A percentile compares a stretch with the other conserved stretches of the same genome.
Conservation (phyloP, 768 basidiomycete species). For the Boletus coccyginus region DNA sequence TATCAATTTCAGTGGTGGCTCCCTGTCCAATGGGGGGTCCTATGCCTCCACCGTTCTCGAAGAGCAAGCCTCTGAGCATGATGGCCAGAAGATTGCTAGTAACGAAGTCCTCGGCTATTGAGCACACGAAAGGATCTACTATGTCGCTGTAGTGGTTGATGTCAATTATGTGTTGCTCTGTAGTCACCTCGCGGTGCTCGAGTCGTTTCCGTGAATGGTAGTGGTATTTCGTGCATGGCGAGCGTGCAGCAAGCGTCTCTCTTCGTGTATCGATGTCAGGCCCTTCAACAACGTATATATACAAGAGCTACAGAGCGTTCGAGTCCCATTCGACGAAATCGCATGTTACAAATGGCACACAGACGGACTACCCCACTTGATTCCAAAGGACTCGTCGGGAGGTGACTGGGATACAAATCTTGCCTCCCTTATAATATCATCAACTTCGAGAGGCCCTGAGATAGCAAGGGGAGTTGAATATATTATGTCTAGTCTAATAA, state of each 20-base stretch:
- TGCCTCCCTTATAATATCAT: no score
- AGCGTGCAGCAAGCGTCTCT: no score
- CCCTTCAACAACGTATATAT: no score
- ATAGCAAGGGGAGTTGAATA: neutral
- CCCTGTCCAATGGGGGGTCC: no score
- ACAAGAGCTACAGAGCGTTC: no score
- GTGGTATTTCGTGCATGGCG: neutral
- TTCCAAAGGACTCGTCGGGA: no score
- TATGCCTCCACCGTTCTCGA: neutral
- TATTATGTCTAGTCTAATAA: constrained; percentile 12
- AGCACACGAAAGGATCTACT: neutral
- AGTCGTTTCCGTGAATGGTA: neutral
- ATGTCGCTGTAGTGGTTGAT: neutral
- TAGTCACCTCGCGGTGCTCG: neutral
- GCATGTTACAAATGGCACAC: no score
- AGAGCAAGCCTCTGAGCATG: neutral
- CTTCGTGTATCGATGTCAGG: no score
- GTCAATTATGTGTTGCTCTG: no score
- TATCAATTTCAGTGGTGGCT: neutral
- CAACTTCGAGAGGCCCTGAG: neutral
- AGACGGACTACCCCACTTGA: no score
- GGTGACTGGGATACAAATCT: no score
- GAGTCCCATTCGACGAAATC: no score
- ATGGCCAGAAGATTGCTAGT: neutral
- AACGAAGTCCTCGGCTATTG: neutral